Evolutionary conservation across 192 early-diverging fungal species (phyloP).

Genomic region (Gryganskiella cystojenkinii): DNA sequence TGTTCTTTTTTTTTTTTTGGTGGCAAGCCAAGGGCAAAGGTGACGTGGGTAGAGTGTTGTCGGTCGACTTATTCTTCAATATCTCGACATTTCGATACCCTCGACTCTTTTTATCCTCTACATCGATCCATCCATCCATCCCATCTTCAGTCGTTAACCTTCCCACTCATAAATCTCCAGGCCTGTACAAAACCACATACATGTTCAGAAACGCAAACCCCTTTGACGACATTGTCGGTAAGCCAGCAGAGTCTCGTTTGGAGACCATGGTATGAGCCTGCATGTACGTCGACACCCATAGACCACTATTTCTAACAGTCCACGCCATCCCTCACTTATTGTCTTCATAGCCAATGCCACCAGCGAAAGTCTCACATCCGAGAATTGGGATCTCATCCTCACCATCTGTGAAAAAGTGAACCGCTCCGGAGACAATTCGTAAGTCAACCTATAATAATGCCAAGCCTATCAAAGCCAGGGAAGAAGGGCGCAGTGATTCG

Average conservation of each 20-base stretch:
- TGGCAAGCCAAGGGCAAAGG: no score
- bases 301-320: background rate
- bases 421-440: conserved; percentile 60
- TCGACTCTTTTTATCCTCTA: no score
- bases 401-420: conserved; percentile 77
- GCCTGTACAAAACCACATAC: background rate
- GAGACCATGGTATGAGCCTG: background rate
- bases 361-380: conserved; percentile 89
- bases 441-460: background rate
- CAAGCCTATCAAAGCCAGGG: background rate
- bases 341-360: conserved; percentile 78
- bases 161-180: no score
- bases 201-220: conserved; percentile 64
- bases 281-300: background rate
- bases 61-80: no score
- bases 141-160: no score
- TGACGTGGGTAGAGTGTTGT: no score
- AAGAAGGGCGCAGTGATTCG: background rate
- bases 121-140: no score
- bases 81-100: no score
- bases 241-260: background rate
- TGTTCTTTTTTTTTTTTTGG: no score
- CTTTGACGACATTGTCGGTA: conserved; percentile 67
- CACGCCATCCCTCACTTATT: background rate
- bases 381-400: conserved; percentile 92